A percentile compares a stretch with the other conserved stretches of the same genome.
These are phyloP conservation scores for Astragalus membranaceus DNA, from an alignment of 306 rosid species.

Conservation along the genomic window DNA sequence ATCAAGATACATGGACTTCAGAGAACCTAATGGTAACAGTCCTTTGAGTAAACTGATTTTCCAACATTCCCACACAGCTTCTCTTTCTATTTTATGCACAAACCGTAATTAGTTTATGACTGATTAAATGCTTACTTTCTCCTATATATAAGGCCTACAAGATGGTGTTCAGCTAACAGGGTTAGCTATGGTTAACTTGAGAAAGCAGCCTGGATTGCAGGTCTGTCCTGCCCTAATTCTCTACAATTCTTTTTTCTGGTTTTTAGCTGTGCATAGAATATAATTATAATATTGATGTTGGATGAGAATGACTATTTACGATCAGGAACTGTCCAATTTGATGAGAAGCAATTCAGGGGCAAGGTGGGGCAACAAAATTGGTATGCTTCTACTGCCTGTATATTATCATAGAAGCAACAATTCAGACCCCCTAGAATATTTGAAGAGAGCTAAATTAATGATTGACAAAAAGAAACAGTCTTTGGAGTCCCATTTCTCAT, in stretches of 20 bases:
- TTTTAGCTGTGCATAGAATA: background rate
- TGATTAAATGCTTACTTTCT: background rate
- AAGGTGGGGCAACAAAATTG: slow-evolving; percentile 84
- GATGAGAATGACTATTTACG: too few relatives aligned
- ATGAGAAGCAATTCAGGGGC: slow-evolving; percentile 55
- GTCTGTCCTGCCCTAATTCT: slow-evolving; percentile 22
- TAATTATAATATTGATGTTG: background rate
- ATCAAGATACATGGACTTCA: slow-evolving; percentile 63
- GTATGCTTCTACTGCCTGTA: slow-evolving; percentile 62
- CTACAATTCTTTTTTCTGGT: background rate
- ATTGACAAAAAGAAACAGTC: slow-evolving; percentile 65
- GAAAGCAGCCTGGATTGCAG: slow-evolving; percentile 68
- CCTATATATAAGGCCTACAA: slow-evolving; percentile 38
- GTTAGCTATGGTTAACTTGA: slow-evolving; percentile 72
- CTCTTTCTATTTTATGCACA: background rate
- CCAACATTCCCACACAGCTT: background rate
- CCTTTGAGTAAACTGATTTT: background rate
- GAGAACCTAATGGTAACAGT: slow-evolving; percentile 57
- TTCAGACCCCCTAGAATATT: slow-evolving; percentile 42
- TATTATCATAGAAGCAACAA: slow-evolving; percentile 34
- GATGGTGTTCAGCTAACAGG: slow-evolving; percentile 80
- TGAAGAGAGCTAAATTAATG: slow-evolving; percentile 66
- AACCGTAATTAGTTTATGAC: background rate
- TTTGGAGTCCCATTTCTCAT: slow-evolving; percentile 55
- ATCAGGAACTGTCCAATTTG: slow-evolving; percentile 61